Evolutionary conservation across 2,329 filamentous ascomycete species (phyloP), one percentile per base, ranked within the genome.

Genomic region (Colletotrichum echinochloae): DNA sequence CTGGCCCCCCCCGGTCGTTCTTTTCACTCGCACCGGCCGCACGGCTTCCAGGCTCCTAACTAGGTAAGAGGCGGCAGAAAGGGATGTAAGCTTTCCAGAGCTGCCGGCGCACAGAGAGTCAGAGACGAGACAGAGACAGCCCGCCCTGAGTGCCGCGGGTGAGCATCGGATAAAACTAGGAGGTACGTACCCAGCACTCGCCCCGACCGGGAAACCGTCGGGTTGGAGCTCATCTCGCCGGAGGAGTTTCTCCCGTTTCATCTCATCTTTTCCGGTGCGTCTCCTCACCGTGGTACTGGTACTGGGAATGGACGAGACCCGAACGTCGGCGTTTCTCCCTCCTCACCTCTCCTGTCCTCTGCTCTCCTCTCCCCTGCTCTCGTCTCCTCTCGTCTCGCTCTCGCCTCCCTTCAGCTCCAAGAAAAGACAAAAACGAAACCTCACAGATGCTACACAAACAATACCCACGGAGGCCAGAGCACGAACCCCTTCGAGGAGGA

Each of bases 191-290:
- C 28, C 12, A 49, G 14, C 33, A n/a, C n/a, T 18, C 5, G 9
- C n/a, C n/a, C n/a, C 30, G 18, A 37, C n/a, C 44, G 9, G 59
- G 46, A 33, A 60, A 37, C n/a, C 44, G 52, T 2, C n/a, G 28
- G 41, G 37, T 3, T 51, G 26, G 30, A 44, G 49, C 23, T 55
- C 30, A 37, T 33, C 16, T 23, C 46, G n/a, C 33, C 16, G 30
- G 30, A 41, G 39, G 35, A 61, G 49, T 66, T 66, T 60, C 46
- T 59, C 37, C 57, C 44, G 64, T 71, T 71, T 71, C 68, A 68
- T 46, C 64, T 62, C 35, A 46, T 57, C 51, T 28, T 54, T 57
- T 62, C 49, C 56, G 14, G 56, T 33, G 57, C 57, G 37, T 51
- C 35, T 48, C 9, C n/a, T 3, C 41, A 7, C 41, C 49, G 30